Base-by-base conservation (phyloP, 306 rosid species). In the Prunus dulcis region DNA sequence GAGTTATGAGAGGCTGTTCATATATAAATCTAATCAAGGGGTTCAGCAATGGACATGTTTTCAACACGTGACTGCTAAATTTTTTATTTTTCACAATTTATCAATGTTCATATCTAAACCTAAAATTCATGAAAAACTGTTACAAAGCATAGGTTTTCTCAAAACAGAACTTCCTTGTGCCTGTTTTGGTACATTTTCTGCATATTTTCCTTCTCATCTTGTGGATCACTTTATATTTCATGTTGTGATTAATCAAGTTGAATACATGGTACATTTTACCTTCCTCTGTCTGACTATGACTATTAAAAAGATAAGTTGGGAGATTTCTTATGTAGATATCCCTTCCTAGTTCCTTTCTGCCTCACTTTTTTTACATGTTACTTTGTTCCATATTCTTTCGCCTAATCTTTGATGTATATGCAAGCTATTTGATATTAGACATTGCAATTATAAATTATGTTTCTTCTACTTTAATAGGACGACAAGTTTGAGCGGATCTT, bases 401-500 rank as follows among this genome's bases (percentile, higher is more conserved):
- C 9, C 17, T 57, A 46, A 72, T 47, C 41, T 56, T 27, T 72
- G 27, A 62, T 25, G 12, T 43, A 19, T 38, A 9, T 58, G 14
- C 19, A 11, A 43, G 55, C 47, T 58, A 41, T 46, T 17, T 47
- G 67, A 58, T 73, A 23, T 58, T 23, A 58, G 23, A 23, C 34
- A 9, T 41, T 43, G 11, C 23, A 23, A 23, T 43, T 57, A 9
- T 43, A 10, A 14, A 43, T 41, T 2, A 45, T 10, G 28, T 22
- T n/a, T 64, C 67, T 38, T 53, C 60, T 73, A 43, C 67, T 71
- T 74, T 73, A 80, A 73, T 64, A 92, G 98, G 97, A 95, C 68
- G 97, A 95, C 82, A 90, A 83, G 74, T 88, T 95, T 74, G 99
- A 89, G 83, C 84, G 97, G 83, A 82, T 95, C 67, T 86, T 88